These are phyloP conservation scores for Rhodomyrtus psidioides DNA, from an alignment of 441 rosid genomes.

Conservation along the genomic window DNA sequence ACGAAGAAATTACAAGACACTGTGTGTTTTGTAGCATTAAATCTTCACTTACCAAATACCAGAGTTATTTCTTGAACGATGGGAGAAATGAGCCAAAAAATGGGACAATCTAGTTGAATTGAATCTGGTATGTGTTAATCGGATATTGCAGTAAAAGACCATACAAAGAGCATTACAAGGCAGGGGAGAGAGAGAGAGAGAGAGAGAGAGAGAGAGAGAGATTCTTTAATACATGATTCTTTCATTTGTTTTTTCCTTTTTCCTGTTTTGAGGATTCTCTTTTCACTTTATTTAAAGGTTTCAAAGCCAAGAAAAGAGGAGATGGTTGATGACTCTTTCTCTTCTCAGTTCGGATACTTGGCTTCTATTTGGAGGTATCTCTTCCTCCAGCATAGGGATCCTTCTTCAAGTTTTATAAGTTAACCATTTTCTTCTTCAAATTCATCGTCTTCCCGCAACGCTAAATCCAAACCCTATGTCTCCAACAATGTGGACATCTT, in stretches of 20 bases:
- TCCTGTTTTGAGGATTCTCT: too few relatives aligned
- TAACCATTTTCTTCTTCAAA: neutral
- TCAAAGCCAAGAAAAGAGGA: too few relatives aligned
- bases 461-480: neutral
- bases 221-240: too few relatives aligned
- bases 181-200: too few relatives aligned
- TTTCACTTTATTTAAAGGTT: too few relatives aligned
- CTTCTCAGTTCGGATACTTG: neutral
- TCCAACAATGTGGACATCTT: neutral
- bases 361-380: neutral
- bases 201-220: too few relatives aligned
- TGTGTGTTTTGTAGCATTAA: accelerated
- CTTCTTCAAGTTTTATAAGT: neutral
- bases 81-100: neutral
- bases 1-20: neutral
- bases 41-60: neutral
- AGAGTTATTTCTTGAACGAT: neutral
- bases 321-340: neutral
- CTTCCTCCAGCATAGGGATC: neutral
- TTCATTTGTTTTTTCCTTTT: too few relatives aligned
- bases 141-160: neutral
- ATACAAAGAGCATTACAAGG: accelerated
- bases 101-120: neutral
- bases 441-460: neutral
- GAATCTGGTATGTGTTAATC: neutral